A percentile compares a stretch with the other conserved stretches of the same genome.
phyloP scores from a whole-genome alignment of 257 asterid genomes.

The Solanum neorickii region DNA sequence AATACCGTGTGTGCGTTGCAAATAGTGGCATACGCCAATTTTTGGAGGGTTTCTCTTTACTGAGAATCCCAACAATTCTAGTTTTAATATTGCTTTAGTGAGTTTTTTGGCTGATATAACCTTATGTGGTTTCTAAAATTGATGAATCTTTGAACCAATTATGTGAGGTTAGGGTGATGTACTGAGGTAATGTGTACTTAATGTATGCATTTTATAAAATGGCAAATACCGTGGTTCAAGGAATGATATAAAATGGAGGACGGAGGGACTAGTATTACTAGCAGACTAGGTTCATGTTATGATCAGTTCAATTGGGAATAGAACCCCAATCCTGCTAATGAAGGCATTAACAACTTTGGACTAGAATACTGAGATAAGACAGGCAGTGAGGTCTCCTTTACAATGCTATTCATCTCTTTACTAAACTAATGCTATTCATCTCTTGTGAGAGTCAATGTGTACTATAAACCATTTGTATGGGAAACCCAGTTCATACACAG shows the following conservation, averaged over 20 bases:
- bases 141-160: too few species aligned
- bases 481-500: background rate
- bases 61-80: background rate
- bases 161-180: too few species aligned
- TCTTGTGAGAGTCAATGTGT: background rate
- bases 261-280: too few species aligned
- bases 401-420: background rate
- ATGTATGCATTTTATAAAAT: too few species aligned
- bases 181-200: too few species aligned
- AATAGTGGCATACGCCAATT: background rate
- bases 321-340: background rate
- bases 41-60: background rate
- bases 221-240: too few species aligned
- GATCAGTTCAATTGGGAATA: background rate
- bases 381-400: background rate
- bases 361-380: background rate
- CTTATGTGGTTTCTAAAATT: too few species aligned
- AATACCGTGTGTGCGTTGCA: background rate
- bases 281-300: too few species aligned
- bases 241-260: too few species aligned
- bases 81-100: accelerated
- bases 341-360: background rate
- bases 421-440: background rate
- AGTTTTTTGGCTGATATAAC: too few species aligned
- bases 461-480: background rate